Evolutionary conservation across 371 early-diverging fungal species (phyloP).

Genomic region (Syncephalastrum contaminatum): DNA sequence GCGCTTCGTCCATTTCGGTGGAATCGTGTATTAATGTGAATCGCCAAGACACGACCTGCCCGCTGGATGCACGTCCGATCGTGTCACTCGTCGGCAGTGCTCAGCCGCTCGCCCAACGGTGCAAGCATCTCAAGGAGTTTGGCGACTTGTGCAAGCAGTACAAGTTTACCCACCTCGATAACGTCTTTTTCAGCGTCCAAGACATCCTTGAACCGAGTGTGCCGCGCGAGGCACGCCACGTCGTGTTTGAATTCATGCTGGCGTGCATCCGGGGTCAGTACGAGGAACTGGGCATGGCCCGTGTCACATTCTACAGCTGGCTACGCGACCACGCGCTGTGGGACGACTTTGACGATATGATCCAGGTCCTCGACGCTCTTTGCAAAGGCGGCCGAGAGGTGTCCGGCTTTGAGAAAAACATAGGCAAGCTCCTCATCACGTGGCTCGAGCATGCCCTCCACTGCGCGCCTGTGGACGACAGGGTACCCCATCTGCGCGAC

Average conservation of each 20-base stretch:
- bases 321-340: slow-evolving; percentile 50
- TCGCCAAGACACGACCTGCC: slow-evolving; percentile 26
- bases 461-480: slow-evolving; percentile 6
- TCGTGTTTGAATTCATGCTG: slow-evolving; percentile 63
- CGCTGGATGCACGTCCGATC: slow-evolving; percentile 48
- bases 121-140: slow-evolving; percentile 36
- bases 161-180: slow-evolving; percentile 58
- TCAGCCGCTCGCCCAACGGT: slow-evolving; percentile 32
- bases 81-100: slow-evolving; percentile 31
- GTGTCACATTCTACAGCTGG: slow-evolving; percentile 60
- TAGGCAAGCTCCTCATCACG: slow-evolving; percentile 53
- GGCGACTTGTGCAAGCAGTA: slow-evolving; percentile 50
- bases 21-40: slow-evolving; percentile 48
- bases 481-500: slow-evolving; percentile 44
- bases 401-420: slow-evolving; percentile 70
- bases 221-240: slow-evolving; percentile 57
- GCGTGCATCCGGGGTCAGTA: slow-evolving; percentile 65
- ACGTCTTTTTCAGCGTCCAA: slow-evolving; percentile 59
- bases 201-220: slow-evolving; percentile 51
- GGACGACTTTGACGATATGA: slow-evolving; percentile 63
- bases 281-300: slow-evolving; percentile 62
- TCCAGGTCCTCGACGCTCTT: slow-evolving; percentile 54
- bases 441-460: slow-evolving; percentile 51
- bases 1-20: slow-evolving; percentile 41
- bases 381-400: slow-evolving; percentile 73